Conservation (phyloP, 371 early-diverging fungal species). For the Mortierella sp. region DNA sequence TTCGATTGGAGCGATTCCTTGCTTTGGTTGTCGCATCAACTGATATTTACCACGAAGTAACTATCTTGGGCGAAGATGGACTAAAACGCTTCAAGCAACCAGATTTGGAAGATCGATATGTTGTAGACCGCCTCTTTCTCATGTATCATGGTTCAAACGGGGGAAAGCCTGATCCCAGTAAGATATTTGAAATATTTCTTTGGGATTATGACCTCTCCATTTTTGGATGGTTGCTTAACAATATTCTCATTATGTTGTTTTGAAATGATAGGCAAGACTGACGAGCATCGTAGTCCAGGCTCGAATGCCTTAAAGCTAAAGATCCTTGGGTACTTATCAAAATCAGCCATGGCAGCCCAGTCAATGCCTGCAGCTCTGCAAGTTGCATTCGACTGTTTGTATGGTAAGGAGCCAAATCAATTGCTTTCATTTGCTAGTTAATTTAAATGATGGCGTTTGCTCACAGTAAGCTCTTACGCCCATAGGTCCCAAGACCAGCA, state of each 20-base stretch:
- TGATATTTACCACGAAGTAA: slow-evolving; percentile 75
- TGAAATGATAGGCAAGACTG: no score
- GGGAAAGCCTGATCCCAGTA: slow-evolving; percentile 37
- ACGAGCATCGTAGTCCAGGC: slow-evolving; percentile 50
- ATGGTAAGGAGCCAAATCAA: slow-evolving; percentile 56
- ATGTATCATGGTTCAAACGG: slow-evolving; percentile 62
- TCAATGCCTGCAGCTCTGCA: slow-evolving; percentile 74
- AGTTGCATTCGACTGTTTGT: slow-evolving; percentile 82
- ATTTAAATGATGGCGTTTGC: no score
- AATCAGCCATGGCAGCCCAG: slow-evolving; percentile 73
- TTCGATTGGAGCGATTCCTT: slow-evolving; percentile 64
- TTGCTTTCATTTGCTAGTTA: no score
- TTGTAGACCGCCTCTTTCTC: slow-evolving; percentile 69
- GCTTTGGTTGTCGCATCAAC: slow-evolving; percentile 71
- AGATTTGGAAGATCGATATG: slow-evolving; percentile 65
- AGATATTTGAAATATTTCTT: neutral
- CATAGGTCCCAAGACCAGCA: slow-evolving; percentile 66
- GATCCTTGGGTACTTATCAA: slow-evolving; percentile 69
- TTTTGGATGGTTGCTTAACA: no score
- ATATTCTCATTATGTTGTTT: no score
- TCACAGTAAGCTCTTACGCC: no score
- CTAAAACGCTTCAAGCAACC: slow-evolving; percentile 65
- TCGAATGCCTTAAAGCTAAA: slow-evolving; percentile 69
- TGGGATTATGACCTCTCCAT: neutral
- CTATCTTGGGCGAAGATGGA: slow-evolving; percentile 79